These are phyloP conservation scores for Poterioochromonas sp. DNA, from an alignment of 352 stramenopile genomes.

Conservation along the genomic window DNA sequence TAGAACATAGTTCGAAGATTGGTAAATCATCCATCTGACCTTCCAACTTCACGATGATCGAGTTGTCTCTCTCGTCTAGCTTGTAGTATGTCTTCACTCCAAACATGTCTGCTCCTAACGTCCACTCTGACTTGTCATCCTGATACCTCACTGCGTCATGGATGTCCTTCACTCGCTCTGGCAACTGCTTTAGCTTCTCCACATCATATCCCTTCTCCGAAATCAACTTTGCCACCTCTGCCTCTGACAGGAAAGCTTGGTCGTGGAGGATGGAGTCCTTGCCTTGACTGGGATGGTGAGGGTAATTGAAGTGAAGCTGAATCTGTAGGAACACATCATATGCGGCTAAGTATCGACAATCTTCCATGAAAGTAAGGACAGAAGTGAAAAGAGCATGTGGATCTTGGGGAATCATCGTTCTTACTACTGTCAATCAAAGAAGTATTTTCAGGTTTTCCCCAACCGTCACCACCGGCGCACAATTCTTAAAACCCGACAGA, in stretches of 20 bases:
- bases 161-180: not conserved
- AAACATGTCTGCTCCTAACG: constrained; percentile 5
- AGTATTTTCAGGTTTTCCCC: too few species aligned
- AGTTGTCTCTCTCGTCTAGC: not conserved
- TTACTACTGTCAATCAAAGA: too few species aligned
- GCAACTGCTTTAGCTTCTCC: not conserved
- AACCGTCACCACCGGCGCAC: too few species aligned
- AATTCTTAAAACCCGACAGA: too few species aligned
- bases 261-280: too few species aligned
- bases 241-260: too few species aligned
- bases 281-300: not conserved
- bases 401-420: too few species aligned
- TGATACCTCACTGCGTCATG: not conserved
- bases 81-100: not conserved
- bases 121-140: not conserved
- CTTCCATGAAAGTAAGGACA: too few species aligned
- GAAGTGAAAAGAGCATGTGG: too few species aligned
- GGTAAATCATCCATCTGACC: constrained; percentile 16
- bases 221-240: too few species aligned
- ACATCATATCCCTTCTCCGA: not conserved
- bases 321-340: not conserved
- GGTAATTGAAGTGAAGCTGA: not conserved
- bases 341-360: constrained; percentile 4
- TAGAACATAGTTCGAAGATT: constrained; percentile 31
- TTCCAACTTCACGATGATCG: not conserved